These are phyloP conservation scores for Phytomonas francai DNA, from an alignment of 208 protist genomes.

Conservation along the genomic window DNA sequence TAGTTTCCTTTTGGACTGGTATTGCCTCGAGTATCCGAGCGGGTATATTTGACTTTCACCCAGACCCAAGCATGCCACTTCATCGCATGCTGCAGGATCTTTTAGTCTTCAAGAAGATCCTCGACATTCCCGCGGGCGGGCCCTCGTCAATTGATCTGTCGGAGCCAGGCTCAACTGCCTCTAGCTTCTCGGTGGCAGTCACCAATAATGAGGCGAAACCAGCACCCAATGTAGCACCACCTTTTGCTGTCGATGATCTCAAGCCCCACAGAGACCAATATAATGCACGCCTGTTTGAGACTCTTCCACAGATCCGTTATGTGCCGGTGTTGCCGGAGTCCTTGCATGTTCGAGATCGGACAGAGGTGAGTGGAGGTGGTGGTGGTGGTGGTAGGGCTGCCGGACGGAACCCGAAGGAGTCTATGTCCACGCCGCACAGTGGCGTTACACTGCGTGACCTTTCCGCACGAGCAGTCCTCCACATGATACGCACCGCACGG, in stretches of 20 bases:
- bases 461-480: constrained; percentile 55
- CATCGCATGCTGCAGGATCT: constrained; percentile 32
- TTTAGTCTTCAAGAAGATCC: neutral
- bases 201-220: neutral
- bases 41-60: constrained; percentile 58
- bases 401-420: constrained; percentile 7
- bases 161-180: neutral
- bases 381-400: too few relatives aligned
- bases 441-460: constrained; percentile 37
- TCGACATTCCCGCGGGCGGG: neutral
- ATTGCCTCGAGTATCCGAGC: constrained; percentile 60
- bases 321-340: constrained; percentile 22
- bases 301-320: constrained; percentile 28
- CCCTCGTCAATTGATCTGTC: constrained; percentile 3
- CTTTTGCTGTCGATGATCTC: constrained; percentile 18
- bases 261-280: neutral
- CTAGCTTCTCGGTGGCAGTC: constrained; percentile 8
- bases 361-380: neutral
- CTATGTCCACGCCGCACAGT: neutral
- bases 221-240: constrained; percentile 10
- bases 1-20: constrained; percentile 80
- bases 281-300: constrained; percentile 4
- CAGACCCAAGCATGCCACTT: constrained; percentile 23
- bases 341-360: constrained; percentile 4
- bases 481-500: constrained; percentile 39